phyloP scores from a whole-genome alignment of 2,329 filamentous ascomycete genomes.

The Clarireedia sp. region DNA sequence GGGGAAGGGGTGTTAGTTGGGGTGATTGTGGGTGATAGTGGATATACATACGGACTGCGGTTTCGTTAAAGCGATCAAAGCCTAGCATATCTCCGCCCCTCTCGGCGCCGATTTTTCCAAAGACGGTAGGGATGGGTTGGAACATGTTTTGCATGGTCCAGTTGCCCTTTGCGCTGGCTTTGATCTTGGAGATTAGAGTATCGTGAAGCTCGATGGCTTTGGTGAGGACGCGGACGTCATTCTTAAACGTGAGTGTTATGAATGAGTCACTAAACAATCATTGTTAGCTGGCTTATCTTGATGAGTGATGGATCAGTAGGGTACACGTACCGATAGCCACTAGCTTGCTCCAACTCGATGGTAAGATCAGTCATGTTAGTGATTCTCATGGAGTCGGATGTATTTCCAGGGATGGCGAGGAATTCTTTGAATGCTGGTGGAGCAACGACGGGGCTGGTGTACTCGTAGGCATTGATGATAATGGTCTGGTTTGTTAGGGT shows the following conservation, averaged over 20 bases:
- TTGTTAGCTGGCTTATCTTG: background rate
- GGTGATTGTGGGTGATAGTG: background rate
- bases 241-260: slow-evolving; percentile 1
- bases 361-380: background rate
- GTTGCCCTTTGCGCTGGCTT: background rate
- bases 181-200: background rate
- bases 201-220: background rate
- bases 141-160: background rate
- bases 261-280: background rate
- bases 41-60: background rate
- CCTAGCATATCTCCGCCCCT: background rate
- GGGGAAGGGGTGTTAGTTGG: background rate
- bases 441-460: background rate
- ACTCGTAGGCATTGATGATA: background rate
- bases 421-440: background rate
- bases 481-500: background rate
- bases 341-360: background rate
- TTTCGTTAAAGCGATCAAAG: background rate
- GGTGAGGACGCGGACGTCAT: background rate
- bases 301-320: background rate
- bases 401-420: background rate
- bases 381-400: background rate
- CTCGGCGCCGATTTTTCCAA: background rate
- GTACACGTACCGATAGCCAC: background rate
- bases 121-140: background rate